Evolutionary conservation across 768 basidiomycete genomes (phyloP).

Genomic region (Hemileccinum rubropunctum): DNA sequence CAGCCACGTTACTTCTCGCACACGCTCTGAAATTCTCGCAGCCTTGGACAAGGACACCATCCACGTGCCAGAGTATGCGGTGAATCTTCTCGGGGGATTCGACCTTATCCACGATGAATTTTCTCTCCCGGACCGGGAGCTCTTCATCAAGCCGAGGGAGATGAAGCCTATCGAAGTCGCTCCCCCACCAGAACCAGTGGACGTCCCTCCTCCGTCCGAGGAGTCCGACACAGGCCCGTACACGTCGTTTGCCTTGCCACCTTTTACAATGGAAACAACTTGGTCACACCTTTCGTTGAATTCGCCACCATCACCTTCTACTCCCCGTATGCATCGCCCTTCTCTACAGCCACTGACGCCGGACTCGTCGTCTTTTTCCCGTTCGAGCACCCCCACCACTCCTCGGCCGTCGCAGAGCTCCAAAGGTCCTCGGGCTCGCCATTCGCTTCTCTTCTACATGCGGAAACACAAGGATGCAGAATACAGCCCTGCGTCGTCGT

Average conservation of each 20-base stretch:
- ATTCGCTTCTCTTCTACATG: constrained; percentile 32
- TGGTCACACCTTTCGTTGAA: constrained; percentile 21
- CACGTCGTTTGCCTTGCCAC: constrained; percentile 29
- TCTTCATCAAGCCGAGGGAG: constrained; percentile 29
- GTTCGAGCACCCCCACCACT: constrained; percentile 30
- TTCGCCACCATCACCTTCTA: constrained; percentile 19
- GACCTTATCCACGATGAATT: constrained; percentile 37
- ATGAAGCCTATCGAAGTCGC: constrained; percentile 28
- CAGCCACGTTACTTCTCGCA: constrained; percentile 30
- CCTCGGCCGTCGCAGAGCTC: constrained; percentile 24
- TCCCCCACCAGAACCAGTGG: constrained; percentile 21
- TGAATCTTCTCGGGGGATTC: constrained; percentile 42
- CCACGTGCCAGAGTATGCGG: constrained; percentile 43
- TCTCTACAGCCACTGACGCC: constrained; percentile 30
- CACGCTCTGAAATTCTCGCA: constrained; percentile 38
- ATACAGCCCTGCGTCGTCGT: constrained; percentile 26
- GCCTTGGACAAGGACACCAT: constrained; percentile 33
- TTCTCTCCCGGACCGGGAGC: constrained; percentile 30
- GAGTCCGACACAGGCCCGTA: constrained; percentile 34
- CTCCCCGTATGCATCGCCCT: constrained; percentile 20
- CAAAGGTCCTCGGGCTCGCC: constrained; percentile 25
- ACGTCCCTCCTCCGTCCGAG: constrained; percentile 26
- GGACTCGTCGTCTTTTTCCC: constrained; percentile 31
- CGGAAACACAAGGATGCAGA: constrained; percentile 25
- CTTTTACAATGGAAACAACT: constrained; percentile 22